Evolutionary conservation across 2,329 filamentous ascomycete species (phyloP).

Genomic region (Ilyonectria destructans): DNA sequence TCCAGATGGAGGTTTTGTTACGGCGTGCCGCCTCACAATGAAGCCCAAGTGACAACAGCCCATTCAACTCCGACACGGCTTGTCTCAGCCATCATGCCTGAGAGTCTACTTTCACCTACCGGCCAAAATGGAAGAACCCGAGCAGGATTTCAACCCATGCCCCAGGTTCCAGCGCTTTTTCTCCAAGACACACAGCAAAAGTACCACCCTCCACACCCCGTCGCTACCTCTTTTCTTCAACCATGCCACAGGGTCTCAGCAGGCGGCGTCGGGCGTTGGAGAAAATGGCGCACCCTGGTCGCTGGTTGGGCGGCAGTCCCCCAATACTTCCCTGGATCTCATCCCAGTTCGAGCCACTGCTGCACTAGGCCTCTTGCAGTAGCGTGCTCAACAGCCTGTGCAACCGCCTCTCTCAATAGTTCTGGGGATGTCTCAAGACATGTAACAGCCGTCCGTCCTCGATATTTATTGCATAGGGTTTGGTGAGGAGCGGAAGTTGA

Average conservation of each 20-base stretch:
- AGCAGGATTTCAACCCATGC: slow-evolving; percentile 16
- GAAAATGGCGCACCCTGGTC: slow-evolving; percentile 38
- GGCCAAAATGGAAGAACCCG: slow-evolving; percentile 15
- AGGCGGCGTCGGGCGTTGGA: slow-evolving; percentile 31
- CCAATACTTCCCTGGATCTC: slow-evolving; percentile 6
- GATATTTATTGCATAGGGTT: neutral
- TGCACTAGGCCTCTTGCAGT: slow-evolving; percentile 19
- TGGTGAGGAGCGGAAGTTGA: neutral
- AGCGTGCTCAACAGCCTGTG: slow-evolving; percentile 16
- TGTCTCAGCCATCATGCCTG: neutral
- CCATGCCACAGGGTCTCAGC: slow-evolving; percentile 28
- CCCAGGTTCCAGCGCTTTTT: slow-evolving; percentile 17
- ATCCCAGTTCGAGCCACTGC: slow-evolving; percentile 1
- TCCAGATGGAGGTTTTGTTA: slow-evolving; percentile 7
- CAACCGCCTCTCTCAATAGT: slow-evolving; percentile 24
- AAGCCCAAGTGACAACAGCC: slow-evolving; percentile 4
- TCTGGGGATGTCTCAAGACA: slow-evolving; percentile 18
- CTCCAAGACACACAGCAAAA: slow-evolving; percentile 5
- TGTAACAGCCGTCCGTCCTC: slow-evolving; percentile 13
- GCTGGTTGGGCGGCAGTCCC: slow-evolving; percentile 21
- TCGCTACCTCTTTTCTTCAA: slow-evolving; percentile 20
- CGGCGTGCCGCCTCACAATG: neutral
- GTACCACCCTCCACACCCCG: slow-evolving; percentile 14
- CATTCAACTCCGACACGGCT: neutral
- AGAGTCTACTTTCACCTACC: slow-evolving; percentile 6